Conservation (phyloP, 441 rosid species). For the Melianthus villosus region DNA sequence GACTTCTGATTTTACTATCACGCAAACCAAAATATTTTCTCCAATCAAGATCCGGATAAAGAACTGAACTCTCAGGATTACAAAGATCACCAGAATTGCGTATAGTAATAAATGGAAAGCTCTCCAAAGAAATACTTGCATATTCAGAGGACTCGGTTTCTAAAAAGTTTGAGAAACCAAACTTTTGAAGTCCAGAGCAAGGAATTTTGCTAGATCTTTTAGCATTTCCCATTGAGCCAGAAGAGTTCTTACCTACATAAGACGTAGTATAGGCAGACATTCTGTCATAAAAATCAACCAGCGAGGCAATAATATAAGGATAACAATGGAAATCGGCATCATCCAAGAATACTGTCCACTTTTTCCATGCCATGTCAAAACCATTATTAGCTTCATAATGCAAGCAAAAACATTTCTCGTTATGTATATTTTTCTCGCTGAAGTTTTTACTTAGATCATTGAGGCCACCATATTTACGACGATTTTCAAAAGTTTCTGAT, state of each 20-base stretch:
- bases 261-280: slow-evolving; percentile 26
- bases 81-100: slow-evolving; percentile 35
- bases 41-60: slow-evolving; percentile 41
- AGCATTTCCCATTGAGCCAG: slow-evolving; percentile 11
- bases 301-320: slow-evolving; percentile 43
- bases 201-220: slow-evolving; percentile 19
- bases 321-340: slow-evolving; percentile 73
- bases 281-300: slow-evolving; percentile 38
- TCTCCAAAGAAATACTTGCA: slow-evolving; percentile 48
- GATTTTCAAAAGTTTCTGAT: slow-evolving; percentile 16
- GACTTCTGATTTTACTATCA: slow-evolving; percentile 23
- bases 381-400: slow-evolving; percentile 37
- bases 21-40: slow-evolving; percentile 29
- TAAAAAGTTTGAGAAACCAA: slow-evolving; percentile 67
- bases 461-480: slow-evolving; percentile 18
- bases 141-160: slow-evolving; percentile 30
- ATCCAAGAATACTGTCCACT: slow-evolving; percentile 33
- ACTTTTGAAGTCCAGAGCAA: slow-evolving; percentile 35
- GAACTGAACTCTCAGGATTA: slow-evolving; percentile 42
- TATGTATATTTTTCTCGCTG: slow-evolving; percentile 12
- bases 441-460: slow-evolving; percentile 15
- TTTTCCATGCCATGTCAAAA: slow-evolving; percentile 16
- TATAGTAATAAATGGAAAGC: slow-evolving; percentile 57
- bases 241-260: slow-evolving; percentile 15
- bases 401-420: slow-evolving; percentile 35